phyloP scores from a whole-genome alignment of 352 stramenopile species.

The Globisporangium canariense region DNA sequence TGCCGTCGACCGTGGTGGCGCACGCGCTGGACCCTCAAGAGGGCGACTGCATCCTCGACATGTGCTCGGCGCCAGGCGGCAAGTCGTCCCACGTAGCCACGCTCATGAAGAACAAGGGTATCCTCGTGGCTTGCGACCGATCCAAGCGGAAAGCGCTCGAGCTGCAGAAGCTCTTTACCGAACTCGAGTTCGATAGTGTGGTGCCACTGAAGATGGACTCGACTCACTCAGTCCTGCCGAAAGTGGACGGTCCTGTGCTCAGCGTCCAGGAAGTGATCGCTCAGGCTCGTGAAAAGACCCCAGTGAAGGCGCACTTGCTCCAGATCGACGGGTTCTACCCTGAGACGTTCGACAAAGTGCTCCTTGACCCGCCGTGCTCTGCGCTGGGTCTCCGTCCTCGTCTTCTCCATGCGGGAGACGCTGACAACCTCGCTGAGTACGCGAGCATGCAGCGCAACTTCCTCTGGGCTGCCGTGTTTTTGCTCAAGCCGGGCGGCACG shows the following conservation, averaged over 20 bases:
- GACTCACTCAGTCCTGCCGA: conserved; percentile 80
- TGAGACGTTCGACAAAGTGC: conserved; percentile 92
- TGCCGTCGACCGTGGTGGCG: conserved; percentile 90
- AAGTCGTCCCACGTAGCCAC: conserved; percentile 93
- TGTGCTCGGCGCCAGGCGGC: conserved; percentile 92
- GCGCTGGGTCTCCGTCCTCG: conserved; percentile 92
- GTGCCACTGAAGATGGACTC: conserved; percentile 77
- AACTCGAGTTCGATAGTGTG: conserved; percentile 56
- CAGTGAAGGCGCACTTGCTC: conserved; percentile 59
- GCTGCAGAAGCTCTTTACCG: conserved; percentile 73
- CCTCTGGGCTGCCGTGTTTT: conserved; percentile 75
- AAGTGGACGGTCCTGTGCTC: conserved; percentile 28
- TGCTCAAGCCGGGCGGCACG: conserved; percentile 89
- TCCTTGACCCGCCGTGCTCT: conserved; percentile 92
- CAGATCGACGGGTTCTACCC: conserved; percentile 85
- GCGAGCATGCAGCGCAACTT: conserved; percentile 88
- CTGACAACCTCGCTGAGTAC: conserved; percentile 70
- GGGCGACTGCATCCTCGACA: conserved; percentile 90
- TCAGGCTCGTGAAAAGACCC: conserved; percentile 33
- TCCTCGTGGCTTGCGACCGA: conserved; percentile 88
- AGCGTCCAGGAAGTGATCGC: conserved; percentile 68
- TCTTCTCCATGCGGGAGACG: conserved; percentile 78
- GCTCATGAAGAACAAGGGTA: conserved; percentile 88
- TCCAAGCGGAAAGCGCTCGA: conserved; percentile 86
- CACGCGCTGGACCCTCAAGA: conserved; percentile 84